These are phyloP conservation scores for Fragilaria radians DNA, from an alignment of 108 stramenopile genomes.

Conservation along the genomic window DNA sequence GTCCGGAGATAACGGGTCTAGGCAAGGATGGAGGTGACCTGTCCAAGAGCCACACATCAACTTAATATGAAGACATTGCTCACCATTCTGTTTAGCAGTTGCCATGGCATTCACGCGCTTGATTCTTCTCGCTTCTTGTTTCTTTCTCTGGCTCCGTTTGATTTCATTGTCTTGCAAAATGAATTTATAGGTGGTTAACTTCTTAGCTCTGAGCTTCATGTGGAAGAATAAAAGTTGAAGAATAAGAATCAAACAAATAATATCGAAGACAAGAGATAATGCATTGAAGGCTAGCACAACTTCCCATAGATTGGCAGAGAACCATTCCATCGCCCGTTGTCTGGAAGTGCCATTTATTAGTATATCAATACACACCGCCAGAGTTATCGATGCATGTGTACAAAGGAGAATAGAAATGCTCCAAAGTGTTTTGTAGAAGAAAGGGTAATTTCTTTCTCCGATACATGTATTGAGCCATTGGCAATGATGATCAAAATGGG, in stretches of 20 bases:
- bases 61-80: background rate
- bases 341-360: constrained; percentile 22
- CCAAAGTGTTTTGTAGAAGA: constrained; percentile 63
- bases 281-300: constrained; percentile 34
- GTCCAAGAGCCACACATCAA: background rate
- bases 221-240: constrained; percentile 80
- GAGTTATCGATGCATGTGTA: constrained; percentile 17
- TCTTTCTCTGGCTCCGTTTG: constrained; percentile 32
- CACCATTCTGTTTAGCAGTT: constrained; percentile 2
- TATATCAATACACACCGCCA: constrained; percentile 25
- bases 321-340: constrained; percentile 46
- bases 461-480: constrained; percentile 92
- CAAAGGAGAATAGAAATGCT: constrained; percentile 37
- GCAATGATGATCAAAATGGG: constrained; percentile 94
- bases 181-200: constrained; percentile 85
- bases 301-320: constrained; percentile 11
- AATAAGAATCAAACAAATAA: constrained; percentile 33
- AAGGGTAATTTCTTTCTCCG: constrained; percentile 69
- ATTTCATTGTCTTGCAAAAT: constrained; percentile 56
- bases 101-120: constrained; percentile 19
- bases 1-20: background rate
- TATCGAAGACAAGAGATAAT: constrained; percentile 37
- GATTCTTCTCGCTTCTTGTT: constrained; percentile 22
- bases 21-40: background rate
- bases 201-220: constrained; percentile 46